phyloP scores from a whole-genome alignment of 179 eudicot species.

The Spinacia oleracea region DNA sequence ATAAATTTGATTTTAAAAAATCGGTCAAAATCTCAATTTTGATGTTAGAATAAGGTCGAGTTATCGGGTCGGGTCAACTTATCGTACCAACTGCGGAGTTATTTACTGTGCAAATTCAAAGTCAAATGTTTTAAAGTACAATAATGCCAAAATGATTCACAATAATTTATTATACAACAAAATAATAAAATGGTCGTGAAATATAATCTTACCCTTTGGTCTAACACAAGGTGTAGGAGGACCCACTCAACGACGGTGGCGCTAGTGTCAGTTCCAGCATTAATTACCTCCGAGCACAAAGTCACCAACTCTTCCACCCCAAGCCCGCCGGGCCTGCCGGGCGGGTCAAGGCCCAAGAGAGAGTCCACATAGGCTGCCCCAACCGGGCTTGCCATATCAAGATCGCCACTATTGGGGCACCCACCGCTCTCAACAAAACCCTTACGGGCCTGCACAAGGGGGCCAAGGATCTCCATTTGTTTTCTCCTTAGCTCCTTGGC shows the following conservation, averaged over 20 bases:
- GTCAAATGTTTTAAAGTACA: too few relatives aligned
- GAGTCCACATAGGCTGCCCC: slow-evolving; percentile 93
- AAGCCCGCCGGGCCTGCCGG: slow-evolving; percentile 46
- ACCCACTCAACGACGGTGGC: slow-evolving; percentile 90
- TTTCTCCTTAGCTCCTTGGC: slow-evolving; percentile 62
- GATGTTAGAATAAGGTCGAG: too few relatives aligned
- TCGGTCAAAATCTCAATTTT: too few relatives aligned
- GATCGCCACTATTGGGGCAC: slow-evolving; percentile 22
- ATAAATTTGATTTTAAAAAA: too few relatives aligned
- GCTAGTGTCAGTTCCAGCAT: slow-evolving; percentile 90
- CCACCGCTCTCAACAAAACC: slow-evolving; percentile 57
- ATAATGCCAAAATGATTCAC: too few relatives aligned
- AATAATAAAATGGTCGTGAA: neutral
- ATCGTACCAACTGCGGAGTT: too few relatives aligned
- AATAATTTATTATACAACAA: too few relatives aligned
- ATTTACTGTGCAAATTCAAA: too few relatives aligned
- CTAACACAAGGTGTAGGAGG: slow-evolving; percentile 60
- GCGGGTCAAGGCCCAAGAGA: slow-evolving; percentile 46
- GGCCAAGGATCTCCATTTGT: slow-evolving; percentile 67
- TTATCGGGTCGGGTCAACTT: too few relatives aligned
- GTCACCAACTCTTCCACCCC: slow-evolving; percentile 74
- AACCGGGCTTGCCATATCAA: slow-evolving; percentile 81
- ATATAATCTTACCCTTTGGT: slow-evolving; percentile 48
- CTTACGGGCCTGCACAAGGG: slow-evolving; percentile 58
- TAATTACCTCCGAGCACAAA: slow-evolving; percentile 72